These are phyloP conservation scores for Penicillium sp. DNA, from an alignment of 2,329 filamentous ascomycete genomes.

Conservation along the genomic window DNA sequence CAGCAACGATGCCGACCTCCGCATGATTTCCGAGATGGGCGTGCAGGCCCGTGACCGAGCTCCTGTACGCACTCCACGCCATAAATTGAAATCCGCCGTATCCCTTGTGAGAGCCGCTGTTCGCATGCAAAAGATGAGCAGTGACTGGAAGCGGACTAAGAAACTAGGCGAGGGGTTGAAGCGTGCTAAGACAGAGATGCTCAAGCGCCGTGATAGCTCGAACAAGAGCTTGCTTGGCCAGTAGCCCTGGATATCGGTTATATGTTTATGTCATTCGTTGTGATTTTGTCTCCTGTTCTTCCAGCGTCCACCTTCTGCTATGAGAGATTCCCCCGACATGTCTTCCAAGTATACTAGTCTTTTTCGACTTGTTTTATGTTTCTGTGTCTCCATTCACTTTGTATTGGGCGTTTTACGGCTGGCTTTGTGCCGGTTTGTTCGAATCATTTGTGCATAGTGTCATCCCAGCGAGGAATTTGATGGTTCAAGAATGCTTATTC, in stretches of 20 bases:
- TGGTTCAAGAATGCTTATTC: not conserved
- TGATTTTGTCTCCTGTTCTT: constrained; percentile 15
- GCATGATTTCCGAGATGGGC: constrained; percentile 75
- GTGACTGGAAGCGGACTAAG: constrained; percentile 39
- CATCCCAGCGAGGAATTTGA: constrained; percentile 5
- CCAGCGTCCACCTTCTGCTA: constrained; percentile 18
- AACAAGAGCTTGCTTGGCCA: constrained; percentile 17
- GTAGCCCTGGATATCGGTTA: not conserved
- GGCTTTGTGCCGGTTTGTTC: constrained; percentile 1
- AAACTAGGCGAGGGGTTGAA: constrained; percentile 39
- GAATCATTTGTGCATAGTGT: constrained; percentile 11
- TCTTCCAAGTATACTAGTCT: constrained; percentile 13
- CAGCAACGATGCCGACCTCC: constrained; percentile 87
- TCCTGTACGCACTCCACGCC: constrained; percentile 29
- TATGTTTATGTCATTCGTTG: constrained; percentile 20
- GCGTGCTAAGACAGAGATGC: constrained; percentile 35
- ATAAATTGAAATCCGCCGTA: constrained; percentile 38
- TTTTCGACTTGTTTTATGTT: not conserved
- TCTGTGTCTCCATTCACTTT: not conserved
- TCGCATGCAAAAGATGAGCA: constrained; percentile 40
- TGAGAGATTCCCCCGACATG: constrained; percentile 21
- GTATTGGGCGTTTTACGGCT: not conserved
- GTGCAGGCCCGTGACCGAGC: constrained; percentile 42
- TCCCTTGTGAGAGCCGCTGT: constrained; percentile 37
- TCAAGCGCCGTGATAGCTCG: constrained; percentile 31